Percentiles rank a stretch among this genome's conserved stretches.
phyloP scores from a whole-genome alignment of 1,139 yeast genomes.

The Ogataea hybrid region DNA sequence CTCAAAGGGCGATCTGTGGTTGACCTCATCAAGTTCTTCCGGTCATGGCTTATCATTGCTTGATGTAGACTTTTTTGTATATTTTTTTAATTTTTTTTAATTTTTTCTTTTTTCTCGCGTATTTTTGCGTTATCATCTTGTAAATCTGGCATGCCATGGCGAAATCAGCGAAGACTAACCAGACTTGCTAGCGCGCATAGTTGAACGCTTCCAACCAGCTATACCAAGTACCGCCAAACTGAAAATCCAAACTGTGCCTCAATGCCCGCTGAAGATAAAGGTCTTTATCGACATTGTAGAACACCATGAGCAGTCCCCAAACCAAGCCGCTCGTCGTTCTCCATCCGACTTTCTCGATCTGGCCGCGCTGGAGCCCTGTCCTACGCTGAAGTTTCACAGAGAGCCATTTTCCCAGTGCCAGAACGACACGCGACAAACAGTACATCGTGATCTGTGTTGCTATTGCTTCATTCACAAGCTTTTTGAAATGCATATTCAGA shows the following conservation, averaged over 20 bases:
- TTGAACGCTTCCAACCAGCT: conserved; percentile 30
- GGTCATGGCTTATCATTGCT: conserved; percentile 1
- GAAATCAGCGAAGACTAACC: neutral
- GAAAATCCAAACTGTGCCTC: conserved; percentile 69
- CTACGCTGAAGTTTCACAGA: conserved; percentile 19
- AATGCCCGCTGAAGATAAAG: conserved; percentile 60
- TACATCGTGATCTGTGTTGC: conserved; percentile 61
- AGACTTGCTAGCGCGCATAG: conserved; percentile 13
- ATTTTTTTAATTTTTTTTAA: conserved; percentile 3
- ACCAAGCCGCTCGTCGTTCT: conserved; percentile 62
- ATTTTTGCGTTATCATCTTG: neutral
- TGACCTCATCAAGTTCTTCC: conserved; percentile 25
- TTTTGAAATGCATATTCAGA: conserved; percentile 22
- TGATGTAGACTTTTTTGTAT: neutral
- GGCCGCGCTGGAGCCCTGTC: neutral
- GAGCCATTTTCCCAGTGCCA: conserved; percentile 48
- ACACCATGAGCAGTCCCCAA: conserved; percentile 77
- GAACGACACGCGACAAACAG: conserved; percentile 53
- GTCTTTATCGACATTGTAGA: conserved; percentile 63
- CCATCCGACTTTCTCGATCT: conserved; percentile 52
- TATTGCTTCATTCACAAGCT: conserved; percentile 39
- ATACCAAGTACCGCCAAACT: conserved; percentile 50
- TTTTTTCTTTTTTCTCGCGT: neutral
- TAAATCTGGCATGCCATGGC: neutral
- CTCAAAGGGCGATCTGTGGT: conserved; percentile 43